Base-by-base conservation (phyloP, 345 rosid genomes). In the Populus davidiana region DNA sequence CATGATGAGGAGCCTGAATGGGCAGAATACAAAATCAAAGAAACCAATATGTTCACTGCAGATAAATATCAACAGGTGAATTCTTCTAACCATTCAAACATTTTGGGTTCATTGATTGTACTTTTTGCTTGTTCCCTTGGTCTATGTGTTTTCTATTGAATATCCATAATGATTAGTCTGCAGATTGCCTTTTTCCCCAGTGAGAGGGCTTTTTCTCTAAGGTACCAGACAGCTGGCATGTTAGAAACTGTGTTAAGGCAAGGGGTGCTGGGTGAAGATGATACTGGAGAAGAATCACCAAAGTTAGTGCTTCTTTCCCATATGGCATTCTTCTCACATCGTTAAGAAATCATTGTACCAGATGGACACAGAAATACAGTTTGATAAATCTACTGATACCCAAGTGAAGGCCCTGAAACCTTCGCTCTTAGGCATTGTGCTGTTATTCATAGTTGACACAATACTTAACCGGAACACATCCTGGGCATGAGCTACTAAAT, bases 261-360 rank as follows among this genome's bases (percentile, higher is more conserved):
- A 84, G 98, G 99, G 17, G 98, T 93, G 71, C 87, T 93, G 1
- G 99, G 99, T 66, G 98, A 95, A 83, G 97, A 95, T 82, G 99
- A 95, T 82, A 93, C 88, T n/a, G 99, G 89, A 69, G 99, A 93
- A 84, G 96, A 91, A 72, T 92, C 90, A 74, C 99, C 98, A 47
- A 91, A 88, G 99, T 90, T 73, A 88, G 86, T 83, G 65, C 59
- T 80, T 69, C 59, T 80, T 69, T 27, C 59, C 71, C 29, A 39
- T 10, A 38, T 74, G 62, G 39, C 43, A 33, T 67, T 43, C 20
- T 64, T 44, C 5, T 44, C 50, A 12, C 50, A 44, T 44, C 50
- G 3, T 44, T 44, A 14, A 44, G 18, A 44, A 44, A 12, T 44
- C 17, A 44, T 14, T 12, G 50, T 44, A 44, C 50, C 17, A 44